phyloP scores from a whole-genome alignment of 78 protist species.

The Mantamonas sphyraenae region DNA sequence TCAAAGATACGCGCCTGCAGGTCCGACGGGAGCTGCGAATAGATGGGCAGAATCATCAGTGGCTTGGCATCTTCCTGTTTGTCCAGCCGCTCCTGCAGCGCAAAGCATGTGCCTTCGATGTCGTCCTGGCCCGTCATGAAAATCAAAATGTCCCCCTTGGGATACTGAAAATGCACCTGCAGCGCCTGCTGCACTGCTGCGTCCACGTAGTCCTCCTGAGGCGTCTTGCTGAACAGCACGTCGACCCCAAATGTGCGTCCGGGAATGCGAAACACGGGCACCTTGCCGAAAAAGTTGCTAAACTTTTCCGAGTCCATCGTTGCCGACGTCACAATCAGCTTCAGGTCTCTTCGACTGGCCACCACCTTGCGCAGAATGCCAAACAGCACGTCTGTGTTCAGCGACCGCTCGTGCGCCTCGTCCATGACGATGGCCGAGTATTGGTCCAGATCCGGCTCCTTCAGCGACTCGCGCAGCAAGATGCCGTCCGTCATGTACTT shows the following conservation, averaged over 20 bases:
- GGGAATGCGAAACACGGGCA: conserved; percentile 76
- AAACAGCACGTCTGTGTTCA: conserved; percentile 93
- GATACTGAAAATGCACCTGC: conserved; percentile 51
- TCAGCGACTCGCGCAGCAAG: conserved; percentile 80
- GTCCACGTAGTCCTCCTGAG: conserved; percentile 83
- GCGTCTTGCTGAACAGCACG: conserved; percentile 50
- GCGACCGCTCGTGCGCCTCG: conserved; percentile 98
- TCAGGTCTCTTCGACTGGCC: conserved; percentile 76
- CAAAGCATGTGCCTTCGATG: conserved; percentile 77
- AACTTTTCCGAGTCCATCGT: conserved; percentile 97
- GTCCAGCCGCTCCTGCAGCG: neutral
- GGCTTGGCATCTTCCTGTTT: conserved; percentile 39
- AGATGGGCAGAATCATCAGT: conserved; percentile 80
- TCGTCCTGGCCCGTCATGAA: conserved; percentile 99
- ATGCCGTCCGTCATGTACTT: conserved; percentile 98
- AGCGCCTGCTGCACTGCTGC: conserved; percentile 74
- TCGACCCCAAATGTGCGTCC: conserved; percentile 98
- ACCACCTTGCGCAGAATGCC: conserved; percentile 71
- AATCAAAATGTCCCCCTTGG: conserved; percentile 93
- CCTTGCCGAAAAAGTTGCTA: conserved; percentile 81
- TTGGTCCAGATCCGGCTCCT: conserved; percentile 65
- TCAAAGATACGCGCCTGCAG: conserved; percentile 89
- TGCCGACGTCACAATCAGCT: conserved; percentile 97
- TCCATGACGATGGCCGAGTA: conserved; percentile 87
- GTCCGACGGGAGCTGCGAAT: conserved; percentile 92